A percentile compares a stretch with the other conserved stretches of the same genome.
Conservation (phyloP, 257 asterid genomes). For the Primulina tabacum region DNA sequence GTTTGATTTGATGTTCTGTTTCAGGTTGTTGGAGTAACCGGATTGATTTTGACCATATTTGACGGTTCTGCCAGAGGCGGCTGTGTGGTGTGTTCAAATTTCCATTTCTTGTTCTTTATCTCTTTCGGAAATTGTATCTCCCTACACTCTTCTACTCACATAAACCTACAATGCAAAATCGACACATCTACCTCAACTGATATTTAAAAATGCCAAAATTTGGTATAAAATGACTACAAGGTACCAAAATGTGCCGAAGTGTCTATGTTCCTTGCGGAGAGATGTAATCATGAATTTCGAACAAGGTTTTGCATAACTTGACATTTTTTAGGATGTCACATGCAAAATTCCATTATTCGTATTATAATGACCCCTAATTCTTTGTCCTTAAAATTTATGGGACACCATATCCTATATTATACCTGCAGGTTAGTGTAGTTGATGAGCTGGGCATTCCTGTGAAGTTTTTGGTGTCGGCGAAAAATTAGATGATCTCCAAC, state of each 20-base stretch:
- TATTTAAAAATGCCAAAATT: not conserved
- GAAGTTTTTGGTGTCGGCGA: constrained; percentile 93
- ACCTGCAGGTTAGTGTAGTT: constrained; percentile 78
- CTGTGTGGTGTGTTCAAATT: constrained; percentile 63
- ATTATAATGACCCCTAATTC: not conserved
- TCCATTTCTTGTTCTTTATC: not conserved
- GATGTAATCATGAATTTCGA: not conserved
- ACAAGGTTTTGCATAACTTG: not conserved
- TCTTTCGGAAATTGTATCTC: not conserved
- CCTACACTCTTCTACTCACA: not conserved
- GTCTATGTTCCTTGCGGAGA: not conserved
- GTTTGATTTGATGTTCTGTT: constrained; percentile 18
- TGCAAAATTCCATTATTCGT: not conserved
- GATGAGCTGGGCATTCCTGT: constrained; percentile 97
- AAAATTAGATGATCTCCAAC: constrained; percentile 84
- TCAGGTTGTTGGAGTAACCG: constrained; percentile 97
- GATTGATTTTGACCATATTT: constrained; percentile 87
- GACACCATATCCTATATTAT: not conserved
- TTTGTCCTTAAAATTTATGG: not conserved
- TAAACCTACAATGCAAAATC: not conserved
- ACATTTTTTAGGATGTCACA: not conserved
- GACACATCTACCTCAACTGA: not conserved
- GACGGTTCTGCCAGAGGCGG: constrained; percentile 99
- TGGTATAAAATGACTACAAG: not conserved
- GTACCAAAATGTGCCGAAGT: not conserved